Percentiles rank a stretch among this genome's conserved stretches.
Conservation (phyloP, 352 stramenopile genomes). For the Phytophthora pistaciae region DNA sequence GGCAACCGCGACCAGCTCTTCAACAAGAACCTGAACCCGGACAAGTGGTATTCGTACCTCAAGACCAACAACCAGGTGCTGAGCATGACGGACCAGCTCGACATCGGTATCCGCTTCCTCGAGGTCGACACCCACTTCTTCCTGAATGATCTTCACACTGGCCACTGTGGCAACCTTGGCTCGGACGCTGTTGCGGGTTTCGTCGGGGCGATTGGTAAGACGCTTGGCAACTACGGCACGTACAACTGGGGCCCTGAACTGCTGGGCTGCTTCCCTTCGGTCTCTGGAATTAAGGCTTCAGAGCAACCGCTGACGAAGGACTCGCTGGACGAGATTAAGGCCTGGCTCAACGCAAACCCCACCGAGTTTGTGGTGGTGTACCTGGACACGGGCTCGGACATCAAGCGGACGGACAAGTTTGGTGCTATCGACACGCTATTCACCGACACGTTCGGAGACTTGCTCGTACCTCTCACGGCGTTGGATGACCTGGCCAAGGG, state of each 20-base stretch:
- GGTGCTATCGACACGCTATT: conserved; percentile 50
- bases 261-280: conserved; percentile 70
- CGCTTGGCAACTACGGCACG: conserved; percentile 52
- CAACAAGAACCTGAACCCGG: conserved; percentile 49
- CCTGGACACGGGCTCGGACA: conserved; percentile 59
- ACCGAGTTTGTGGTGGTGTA: conserved; percentile 68
- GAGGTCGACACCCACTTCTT: conserved; percentile 75
- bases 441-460: conserved; percentile 54
- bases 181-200: conserved; percentile 42
- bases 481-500: conserved; percentile 45
- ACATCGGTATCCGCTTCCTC: conserved; percentile 68
- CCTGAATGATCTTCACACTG: conserved; percentile 63
- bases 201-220: conserved; percentile 43
- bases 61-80: conserved; percentile 80
- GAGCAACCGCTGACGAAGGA: conserved; percentile 51
- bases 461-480: conserved; percentile 44
- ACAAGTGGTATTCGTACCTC: conserved; percentile 62
- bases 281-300: conserved; percentile 65
- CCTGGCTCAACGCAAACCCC: conserved; percentile 58
- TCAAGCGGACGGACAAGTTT: conserved; percentile 43
- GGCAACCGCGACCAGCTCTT: conserved; percentile 76
- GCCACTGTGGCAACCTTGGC: conserved; percentile 60
- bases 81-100: conserved; percentile 70
- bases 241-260: conserved; percentile 58
- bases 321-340: conserved; percentile 56